Evolutionary conservation across 2,329 filamentous ascomycete species (phyloP).

Genomic region (Cordyceps farinosa): DNA sequence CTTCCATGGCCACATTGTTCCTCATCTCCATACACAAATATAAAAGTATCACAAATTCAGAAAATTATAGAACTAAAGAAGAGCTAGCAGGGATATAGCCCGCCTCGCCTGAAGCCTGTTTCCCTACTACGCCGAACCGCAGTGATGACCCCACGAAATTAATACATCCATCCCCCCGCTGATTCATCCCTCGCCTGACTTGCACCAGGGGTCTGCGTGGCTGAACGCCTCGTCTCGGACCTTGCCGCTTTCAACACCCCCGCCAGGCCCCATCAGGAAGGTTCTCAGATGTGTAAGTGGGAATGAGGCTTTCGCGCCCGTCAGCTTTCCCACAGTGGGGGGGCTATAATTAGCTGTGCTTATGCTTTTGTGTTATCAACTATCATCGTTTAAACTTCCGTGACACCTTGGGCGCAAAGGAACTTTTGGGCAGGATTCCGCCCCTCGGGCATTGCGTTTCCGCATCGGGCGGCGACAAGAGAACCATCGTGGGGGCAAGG

Average conservation of each 20-base stretch:
- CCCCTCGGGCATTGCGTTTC: background rate
- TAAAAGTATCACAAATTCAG: no score
- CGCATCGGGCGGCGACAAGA: background rate
- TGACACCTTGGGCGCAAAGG: background rate
- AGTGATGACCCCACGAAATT: background rate
- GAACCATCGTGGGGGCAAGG: background rate
- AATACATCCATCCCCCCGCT: background rate
- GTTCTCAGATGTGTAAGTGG: background rate
- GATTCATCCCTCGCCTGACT: background rate
- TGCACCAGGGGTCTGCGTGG: background rate
- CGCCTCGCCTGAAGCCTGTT: no score
- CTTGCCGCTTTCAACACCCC: background rate
- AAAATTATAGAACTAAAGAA: no score
- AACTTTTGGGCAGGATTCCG: background rate
- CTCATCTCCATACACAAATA: no score
- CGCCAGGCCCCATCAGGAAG: background rate
- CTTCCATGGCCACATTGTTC: no score
- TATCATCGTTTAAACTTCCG: no score
- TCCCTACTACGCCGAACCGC: no score
- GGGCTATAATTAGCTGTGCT: no score
- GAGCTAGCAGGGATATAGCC: no score
- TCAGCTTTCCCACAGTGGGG: background rate
- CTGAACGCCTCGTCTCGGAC: background rate
- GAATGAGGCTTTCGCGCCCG: background rate
- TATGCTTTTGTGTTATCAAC: background rate